These are phyloP conservation scores for Plasmodium cynomolgi DNA, from an alignment of 169 alveolate genomes.

Conservation along the genomic window DNA sequence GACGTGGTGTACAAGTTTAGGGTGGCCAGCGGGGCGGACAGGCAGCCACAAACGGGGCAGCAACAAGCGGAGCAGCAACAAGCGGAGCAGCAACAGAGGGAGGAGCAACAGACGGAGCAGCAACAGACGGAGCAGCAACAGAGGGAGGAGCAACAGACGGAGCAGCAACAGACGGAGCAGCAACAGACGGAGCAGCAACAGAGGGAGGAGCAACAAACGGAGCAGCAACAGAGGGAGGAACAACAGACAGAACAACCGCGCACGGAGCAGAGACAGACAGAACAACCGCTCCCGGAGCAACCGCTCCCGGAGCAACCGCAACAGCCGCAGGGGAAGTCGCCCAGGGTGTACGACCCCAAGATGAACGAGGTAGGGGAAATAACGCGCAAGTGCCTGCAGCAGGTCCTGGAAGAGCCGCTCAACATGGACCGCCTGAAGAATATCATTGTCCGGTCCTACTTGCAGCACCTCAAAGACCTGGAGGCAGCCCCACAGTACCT, in stretches of 20 bases:
- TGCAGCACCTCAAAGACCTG: constrained; percentile 74
- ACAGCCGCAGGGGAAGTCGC: not conserved
- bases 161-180: not conserved
- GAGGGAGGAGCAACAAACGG: not conserved
- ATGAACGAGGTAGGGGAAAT: constrained; percentile 75
- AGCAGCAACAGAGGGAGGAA: not conserved
- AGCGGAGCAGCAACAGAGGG: not conserved
- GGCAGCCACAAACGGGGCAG: not conserved
- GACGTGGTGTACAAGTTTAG: constrained; percentile 77
- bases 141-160: not conserved
- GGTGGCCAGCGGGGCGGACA: not conserved
- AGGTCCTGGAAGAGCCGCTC: constrained; percentile 63
- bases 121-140: not conserved
- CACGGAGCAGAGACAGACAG: not conserved
- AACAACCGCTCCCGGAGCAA: not conserved
- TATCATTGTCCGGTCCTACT: constrained; percentile 72
- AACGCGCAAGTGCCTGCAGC: constrained; percentile 49
- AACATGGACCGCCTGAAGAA: constrained; percentile 79
- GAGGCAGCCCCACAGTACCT: constrained; percentile 81
- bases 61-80: not conserved
- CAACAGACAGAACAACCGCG: too few relatives aligned
- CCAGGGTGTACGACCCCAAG: not conserved
- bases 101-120: too few relatives aligned
- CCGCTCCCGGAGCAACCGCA: not conserved
- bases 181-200: not conserved